Conservation (phyloP, 768 basidiomycete species). For the Clitopilus hobsonii region DNA sequence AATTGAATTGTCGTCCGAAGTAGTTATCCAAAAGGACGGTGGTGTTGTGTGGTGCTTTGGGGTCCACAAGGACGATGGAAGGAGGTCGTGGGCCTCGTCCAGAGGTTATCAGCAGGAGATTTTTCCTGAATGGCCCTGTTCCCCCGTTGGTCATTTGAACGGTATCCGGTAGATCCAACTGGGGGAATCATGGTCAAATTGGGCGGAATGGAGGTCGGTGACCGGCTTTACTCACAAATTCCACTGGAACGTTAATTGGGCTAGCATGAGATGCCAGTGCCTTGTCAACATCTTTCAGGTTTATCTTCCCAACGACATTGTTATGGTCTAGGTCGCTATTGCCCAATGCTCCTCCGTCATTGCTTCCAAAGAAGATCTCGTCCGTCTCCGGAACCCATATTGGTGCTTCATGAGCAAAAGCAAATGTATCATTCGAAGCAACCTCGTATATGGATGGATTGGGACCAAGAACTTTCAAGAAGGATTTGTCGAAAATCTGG, state of each 20-base stretch:
- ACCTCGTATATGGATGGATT: conserved; percentile 56
- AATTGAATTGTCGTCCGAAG: conserved; percentile 78
- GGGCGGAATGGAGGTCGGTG: not conserved
- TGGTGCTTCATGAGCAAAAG: conserved; percentile 78
- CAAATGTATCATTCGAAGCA: conserved; percentile 55
- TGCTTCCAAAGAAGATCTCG: conserved; percentile 70
- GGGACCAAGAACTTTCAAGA: conserved; percentile 54
- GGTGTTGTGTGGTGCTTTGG: conserved; percentile 55
- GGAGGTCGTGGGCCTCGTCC: conserved; percentile 62
- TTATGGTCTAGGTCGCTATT: conserved; percentile 61
- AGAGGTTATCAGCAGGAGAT: conserved; percentile 58
- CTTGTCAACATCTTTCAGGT: conserved; percentile 46
- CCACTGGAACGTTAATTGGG: conserved; percentile 44
- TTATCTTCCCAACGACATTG: conserved; percentile 60
- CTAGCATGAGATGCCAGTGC: conserved; percentile 31
- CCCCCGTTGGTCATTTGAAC: conserved; percentile 72
- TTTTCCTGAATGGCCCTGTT: conserved; percentile 55
- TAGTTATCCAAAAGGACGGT: conserved; percentile 75
- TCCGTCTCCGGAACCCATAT: conserved; percentile 64
- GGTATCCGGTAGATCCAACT: conserved; percentile 55
- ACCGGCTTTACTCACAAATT: not conserved
- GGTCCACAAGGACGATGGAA: conserved; percentile 61
- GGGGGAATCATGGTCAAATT: not conserved
- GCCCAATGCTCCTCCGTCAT: conserved; percentile 61
- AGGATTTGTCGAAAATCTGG: conserved; percentile 44